Evolutionary conservation across 192 early-diverging fungal species (phyloP).

Genomic region (Backusella tarrabulga): DNA sequence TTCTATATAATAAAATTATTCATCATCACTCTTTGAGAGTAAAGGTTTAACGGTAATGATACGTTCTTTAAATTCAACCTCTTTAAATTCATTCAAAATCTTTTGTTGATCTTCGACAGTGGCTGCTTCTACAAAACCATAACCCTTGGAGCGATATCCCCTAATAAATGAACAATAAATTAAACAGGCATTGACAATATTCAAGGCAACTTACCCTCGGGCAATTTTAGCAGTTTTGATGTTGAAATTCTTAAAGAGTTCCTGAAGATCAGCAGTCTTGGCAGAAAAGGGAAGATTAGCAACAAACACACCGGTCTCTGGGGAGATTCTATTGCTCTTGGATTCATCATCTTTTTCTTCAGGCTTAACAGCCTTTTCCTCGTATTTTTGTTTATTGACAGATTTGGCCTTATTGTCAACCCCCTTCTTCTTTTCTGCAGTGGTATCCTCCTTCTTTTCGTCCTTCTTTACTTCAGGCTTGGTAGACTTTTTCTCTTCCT

Average conservation of each 20-base stretch:
- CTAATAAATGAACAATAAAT: neutral
- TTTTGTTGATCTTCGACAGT: conserved; percentile 76
- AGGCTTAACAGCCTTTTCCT: neutral
- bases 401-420: neutral
- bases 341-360: neutral
- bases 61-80: conserved; percentile 63
- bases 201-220: conserved; percentile 9
- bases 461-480: neutral
- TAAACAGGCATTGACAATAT: too few relatives aligned
- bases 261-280: conserved; percentile 67
- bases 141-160: conserved; percentile 81
- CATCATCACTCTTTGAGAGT: neutral
- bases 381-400: neutral
- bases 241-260: conserved; percentile 77
- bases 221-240: conserved; percentile 84
- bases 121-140: conserved; percentile 89
- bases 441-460: neutral
- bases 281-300: conserved; percentile 78
- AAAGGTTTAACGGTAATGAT: conserved; percentile 1
- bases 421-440: neutral
- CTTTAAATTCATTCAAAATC: conserved; percentile 63
- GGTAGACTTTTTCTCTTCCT: neutral
- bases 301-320: conserved; percentile 74
- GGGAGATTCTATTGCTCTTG: conserved; percentile 37
- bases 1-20: neutral